Evolutionary conservation across 768 basidiomycete species (phyloP).

Genomic region (Leccinum subtestaceum): DNA sequence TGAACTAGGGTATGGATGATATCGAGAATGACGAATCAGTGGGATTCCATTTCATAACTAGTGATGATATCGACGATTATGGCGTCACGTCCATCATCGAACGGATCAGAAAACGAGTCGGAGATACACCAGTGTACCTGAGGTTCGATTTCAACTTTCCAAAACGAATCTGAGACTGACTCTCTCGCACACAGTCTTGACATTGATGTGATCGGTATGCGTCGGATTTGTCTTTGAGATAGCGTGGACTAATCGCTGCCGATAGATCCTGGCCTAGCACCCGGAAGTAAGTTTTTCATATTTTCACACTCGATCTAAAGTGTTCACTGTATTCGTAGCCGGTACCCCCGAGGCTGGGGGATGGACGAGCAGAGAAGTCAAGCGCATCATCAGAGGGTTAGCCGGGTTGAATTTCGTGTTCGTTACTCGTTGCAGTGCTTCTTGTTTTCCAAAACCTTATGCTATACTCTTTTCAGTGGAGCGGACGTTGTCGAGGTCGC

Average conservation of each 20-base stretch:
- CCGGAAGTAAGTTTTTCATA: conserved; percentile 58
- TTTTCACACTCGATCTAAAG: background rate
- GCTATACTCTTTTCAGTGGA: conserved; percentile 10
- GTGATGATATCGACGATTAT: conserved; percentile 81
- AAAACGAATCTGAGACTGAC: background rate
- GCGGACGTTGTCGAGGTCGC: conserved; percentile 27
- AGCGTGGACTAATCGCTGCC: conserved; percentile 5
- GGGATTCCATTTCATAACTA: conserved; percentile 77
- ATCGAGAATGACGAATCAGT: conserved; percentile 65
- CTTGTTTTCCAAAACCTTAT: background rate
- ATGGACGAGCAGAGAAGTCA: conserved; percentile 81
- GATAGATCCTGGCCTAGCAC: conserved; percentile 73
- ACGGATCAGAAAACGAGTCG: conserved; percentile 70
- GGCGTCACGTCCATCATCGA: conserved; percentile 68
- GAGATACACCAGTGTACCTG: conserved; percentile 73
- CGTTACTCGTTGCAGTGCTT: background rate
- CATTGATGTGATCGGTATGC: conserved; percentile 74
- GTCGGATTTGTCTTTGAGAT: background rate
- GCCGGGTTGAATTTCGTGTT: conserved; percentile 80
- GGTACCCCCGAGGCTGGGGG: conserved; percentile 85
- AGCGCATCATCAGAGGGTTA: conserved; percentile 76
- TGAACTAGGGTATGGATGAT: conserved; percentile 22
- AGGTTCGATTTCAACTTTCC: conserved; percentile 35
- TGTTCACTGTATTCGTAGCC: conserved; percentile 40
- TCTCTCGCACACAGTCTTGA: conserved; percentile 51